Conservation (phyloP, 257 asterid species). For the Nemophila menziesii region DNA sequence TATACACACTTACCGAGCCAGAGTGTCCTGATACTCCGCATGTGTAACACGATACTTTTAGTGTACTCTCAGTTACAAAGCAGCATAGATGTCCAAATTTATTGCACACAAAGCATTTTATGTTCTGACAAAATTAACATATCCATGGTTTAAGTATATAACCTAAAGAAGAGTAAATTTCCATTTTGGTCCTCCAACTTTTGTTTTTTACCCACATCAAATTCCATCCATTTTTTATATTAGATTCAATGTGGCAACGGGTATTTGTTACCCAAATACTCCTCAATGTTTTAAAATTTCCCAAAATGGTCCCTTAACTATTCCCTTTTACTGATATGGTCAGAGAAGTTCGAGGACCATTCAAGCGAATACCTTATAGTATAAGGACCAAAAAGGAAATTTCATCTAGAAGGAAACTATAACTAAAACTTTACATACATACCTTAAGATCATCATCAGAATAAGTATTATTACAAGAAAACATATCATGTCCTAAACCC, state of each 20-base stretch:
- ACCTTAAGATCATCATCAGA: conserved; percentile 44
- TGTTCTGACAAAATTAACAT: conserved; percentile 17
- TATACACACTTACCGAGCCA: conserved; percentile 22
- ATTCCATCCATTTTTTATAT: too few species aligned
- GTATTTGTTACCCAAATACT: too few species aligned
- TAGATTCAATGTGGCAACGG: too few species aligned
- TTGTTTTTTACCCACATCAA: too few species aligned
- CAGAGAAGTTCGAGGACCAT: too few species aligned
- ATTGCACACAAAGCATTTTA: conserved; percentile 32
- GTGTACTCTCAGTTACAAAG: conserved; percentile 15
- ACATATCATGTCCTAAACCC: conserved; percentile 27
- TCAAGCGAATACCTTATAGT: too few species aligned
- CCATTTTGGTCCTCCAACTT: too few species aligned
- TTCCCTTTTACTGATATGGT: too few species aligned
- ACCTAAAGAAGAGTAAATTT: too few species aligned
- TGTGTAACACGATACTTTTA: conserved; percentile 27
- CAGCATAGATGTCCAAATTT: conserved; percentile 44
- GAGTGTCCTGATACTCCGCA: conserved; percentile 38
- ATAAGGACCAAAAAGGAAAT: background rate
- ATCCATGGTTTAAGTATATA: background rate
- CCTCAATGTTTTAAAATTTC: too few species aligned
- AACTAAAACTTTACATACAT: background rate
- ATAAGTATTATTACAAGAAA: conserved; percentile 27
- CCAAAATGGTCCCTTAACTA: too few species aligned
- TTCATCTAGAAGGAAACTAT: background rate